A percentile compares a stretch with the other conserved stretches of the same genome.
phyloP scores from a whole-genome alignment of 139 green algal species.

The Tetraselmis chui region DNA sequence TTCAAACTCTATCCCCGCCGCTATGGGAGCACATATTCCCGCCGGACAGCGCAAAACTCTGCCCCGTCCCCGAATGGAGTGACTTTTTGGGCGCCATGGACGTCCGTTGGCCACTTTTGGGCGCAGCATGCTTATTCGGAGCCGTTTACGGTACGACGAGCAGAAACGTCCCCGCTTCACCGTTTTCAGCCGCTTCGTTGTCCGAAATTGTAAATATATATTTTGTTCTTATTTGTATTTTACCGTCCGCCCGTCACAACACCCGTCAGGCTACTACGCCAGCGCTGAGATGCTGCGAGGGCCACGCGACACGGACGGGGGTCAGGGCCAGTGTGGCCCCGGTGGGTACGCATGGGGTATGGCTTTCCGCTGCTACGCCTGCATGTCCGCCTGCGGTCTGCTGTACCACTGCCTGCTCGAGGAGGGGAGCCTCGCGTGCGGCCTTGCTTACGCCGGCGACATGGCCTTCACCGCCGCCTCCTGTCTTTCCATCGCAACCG shows the following conservation, averaged over 20 bases:
- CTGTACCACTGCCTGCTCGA: neutral
- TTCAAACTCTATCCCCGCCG: neutral
- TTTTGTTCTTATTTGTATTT: too few relatives aligned
- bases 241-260: too few relatives aligned
- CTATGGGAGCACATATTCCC: neutral
- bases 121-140: neutral
- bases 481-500: neutral
- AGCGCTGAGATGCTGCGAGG: too few relatives aligned
- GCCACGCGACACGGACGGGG: too few relatives aligned
- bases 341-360: neutral
- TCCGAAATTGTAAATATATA: too few relatives aligned
- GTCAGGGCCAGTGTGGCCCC: too few relatives aligned
- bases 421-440: neutral
- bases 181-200: too few relatives aligned
- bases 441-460: neutral
- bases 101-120: neutral
- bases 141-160: neutral
- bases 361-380: neutral
- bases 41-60: neutral
- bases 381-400: neutral
- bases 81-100: neutral
- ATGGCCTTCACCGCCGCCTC: neutral
- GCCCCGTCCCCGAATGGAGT: neutral
- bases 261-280: too few relatives aligned
- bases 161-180: too few relatives aligned